These are phyloP conservation scores for Fusarium buharicum DNA, from an alignment of 2,329 filamentous ascomycete species.

Conservation along the genomic window DNA sequence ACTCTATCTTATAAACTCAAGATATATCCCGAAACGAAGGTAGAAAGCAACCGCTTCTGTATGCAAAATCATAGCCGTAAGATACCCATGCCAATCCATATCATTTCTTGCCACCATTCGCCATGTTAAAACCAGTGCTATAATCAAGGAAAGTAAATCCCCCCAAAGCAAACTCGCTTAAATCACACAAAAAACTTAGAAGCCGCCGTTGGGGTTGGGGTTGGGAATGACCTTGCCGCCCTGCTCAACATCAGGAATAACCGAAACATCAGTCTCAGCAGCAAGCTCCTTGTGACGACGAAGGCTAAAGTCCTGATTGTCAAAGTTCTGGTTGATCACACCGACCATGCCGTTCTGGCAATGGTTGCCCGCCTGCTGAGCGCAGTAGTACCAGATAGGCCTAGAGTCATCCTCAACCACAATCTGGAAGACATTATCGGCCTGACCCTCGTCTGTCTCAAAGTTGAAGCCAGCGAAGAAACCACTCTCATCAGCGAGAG, in stretches of 20 bases:
- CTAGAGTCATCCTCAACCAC: constrained; percentile 52
- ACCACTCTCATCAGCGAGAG: constrained; percentile 50
- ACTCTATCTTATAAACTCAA: not conserved
- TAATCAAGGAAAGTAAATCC: constrained; percentile 2
- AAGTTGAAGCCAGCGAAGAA: constrained; percentile 61
- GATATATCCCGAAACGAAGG: constrained; percentile 15
- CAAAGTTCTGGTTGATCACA: constrained; percentile 61
- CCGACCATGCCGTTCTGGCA: constrained; percentile 62
- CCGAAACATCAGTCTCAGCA: constrained; percentile 45
- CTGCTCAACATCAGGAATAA: constrained; percentile 49
- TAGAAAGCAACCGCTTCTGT: constrained; percentile 12
- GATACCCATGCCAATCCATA: not conserved
- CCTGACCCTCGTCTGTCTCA: constrained; percentile 50
- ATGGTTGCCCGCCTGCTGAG: constrained; percentile 55
- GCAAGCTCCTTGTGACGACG: constrained; percentile 52
- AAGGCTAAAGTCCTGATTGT: constrained; percentile 52
- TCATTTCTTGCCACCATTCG: not conserved
- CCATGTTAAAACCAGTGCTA: constrained; percentile 2
- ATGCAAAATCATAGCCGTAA: constrained; percentile 3
- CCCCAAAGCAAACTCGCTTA: not conserved
- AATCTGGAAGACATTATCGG: constrained; percentile 57
- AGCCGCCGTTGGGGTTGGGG: constrained; percentile 55
- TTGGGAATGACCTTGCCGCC: constrained; percentile 54
- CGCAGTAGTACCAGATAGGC: constrained; percentile 59
- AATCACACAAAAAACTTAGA: constrained; percentile 34